Base-by-base conservation (phyloP, 2,329 filamentous ascomycete genomes). In the Stagonosporopsis rhizophila region DNA sequence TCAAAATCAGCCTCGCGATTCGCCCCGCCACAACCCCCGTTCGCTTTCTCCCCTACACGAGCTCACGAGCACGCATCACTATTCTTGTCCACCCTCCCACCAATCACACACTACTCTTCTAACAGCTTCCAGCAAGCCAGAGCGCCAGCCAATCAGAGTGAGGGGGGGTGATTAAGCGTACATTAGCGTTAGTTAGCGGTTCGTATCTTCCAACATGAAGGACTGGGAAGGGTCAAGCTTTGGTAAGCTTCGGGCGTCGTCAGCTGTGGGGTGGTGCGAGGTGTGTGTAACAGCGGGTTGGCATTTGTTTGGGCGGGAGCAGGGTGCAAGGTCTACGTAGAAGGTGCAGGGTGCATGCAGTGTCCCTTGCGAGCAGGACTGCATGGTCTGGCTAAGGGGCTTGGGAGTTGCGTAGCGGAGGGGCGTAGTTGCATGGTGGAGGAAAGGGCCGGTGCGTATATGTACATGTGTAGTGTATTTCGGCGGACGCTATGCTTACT, bases 171-270 rank as follows among this genome's bases (percentile, higher is more conserved):
- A 20, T 25, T 23, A 47, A 46, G 50, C 42, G 20, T 22, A 46
- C 9, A 12, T 27, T 39, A 39, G 39, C 45, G 39, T 25, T 41
- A 5, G n/a, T 28, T 39, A 44, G 39, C 52, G 39, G 22, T 19
- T 28, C 32, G 45, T 48, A 38, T 55, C 28, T 2, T 44, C 39
- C 39, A 49, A 54, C 38, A n/a, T n/a, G 20, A 39, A 14, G 19
- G 27, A 14, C n/a, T 15, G 40, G 28, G 27, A 0, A 25, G 20
- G 27, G 27, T 28, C 45, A 55, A 55, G 52, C 52, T 55, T 55
- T 45, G 25, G 15, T 34, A 55, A 55, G 45, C 44, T 40, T 45
- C 15, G 1, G 23, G 27, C 20, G 52, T 55, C 39, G 44, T 49
- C 37, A 38, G 30, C 39, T 50, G 28, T 14, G 20, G 8, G 22